phyloP scores from a whole-genome alignment of 2,329 filamentous ascomycete genomes.

The Myriosclerotinia curreyana region DNA sequence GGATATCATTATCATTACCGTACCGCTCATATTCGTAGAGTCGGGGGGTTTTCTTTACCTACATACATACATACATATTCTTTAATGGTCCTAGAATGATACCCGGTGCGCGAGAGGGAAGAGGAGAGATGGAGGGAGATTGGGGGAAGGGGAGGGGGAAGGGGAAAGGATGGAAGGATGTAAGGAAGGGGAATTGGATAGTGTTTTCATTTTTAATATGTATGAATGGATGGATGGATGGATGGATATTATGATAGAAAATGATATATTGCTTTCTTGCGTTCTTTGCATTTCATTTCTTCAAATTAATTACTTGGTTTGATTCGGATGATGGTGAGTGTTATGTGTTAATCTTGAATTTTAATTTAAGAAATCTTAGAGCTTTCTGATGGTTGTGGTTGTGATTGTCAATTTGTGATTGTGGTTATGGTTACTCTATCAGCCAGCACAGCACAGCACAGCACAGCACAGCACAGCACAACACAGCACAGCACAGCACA shows the following conservation, averaged over 20 bases:
- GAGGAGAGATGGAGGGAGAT: neutral
- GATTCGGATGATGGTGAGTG: no score
- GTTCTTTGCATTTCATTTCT: no score
- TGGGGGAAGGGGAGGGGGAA: neutral
- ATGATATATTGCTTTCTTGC: neutral
- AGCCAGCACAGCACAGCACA: no score
- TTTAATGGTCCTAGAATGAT: conserved; percentile 22
- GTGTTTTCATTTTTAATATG: neutral
- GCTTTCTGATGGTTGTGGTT: no score
- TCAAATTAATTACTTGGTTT: no score
- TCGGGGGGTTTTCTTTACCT: neutral
- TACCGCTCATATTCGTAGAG: neutral
- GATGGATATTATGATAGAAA: neutral
- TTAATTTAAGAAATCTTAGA: no score
- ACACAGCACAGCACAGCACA: no score
- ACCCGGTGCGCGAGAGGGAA: conserved; percentile 2
- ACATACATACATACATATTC: conserved; percentile 16
- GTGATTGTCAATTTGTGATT: no score
- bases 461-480: no score
- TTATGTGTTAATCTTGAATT: no score
- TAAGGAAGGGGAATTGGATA: neutral
- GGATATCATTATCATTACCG: neutral
- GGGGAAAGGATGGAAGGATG: no score
- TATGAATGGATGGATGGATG: neutral
- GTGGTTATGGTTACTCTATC: no score